phyloP scores from a whole-genome alignment of 169 alveolate genomes.

The Cryptosporidium viatorum region DNA sequence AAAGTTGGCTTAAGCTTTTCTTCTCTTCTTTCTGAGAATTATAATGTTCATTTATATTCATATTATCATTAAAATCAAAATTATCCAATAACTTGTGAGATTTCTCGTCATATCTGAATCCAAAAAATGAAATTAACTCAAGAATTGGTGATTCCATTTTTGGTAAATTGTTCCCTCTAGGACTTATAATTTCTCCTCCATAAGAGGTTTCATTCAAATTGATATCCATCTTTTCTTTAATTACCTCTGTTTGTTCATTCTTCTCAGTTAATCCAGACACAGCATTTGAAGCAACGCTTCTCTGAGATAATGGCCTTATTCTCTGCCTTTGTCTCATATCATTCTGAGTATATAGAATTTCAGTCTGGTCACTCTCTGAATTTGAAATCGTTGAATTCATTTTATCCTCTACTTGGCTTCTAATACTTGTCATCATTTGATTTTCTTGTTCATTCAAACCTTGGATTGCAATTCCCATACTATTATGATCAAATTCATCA shows the following conservation, averaged over 20 bases:
- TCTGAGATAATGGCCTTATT: conserved; percentile 30
- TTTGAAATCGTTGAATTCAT: conserved; percentile 28
- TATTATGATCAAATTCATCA: neutral
- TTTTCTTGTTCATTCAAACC: neutral
- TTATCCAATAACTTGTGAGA: conserved; percentile 2
- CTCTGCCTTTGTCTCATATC: conserved; percentile 72
- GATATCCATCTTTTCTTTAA: neutral
- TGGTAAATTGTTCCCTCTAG: neutral
- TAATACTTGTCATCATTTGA: neutral
- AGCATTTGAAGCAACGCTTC: neutral
- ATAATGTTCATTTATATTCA: neutral
- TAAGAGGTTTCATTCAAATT: neutral
- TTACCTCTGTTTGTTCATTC: neutral
- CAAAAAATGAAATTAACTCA: conserved; percentile 40
- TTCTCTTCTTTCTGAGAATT: neutral
- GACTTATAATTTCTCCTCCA: neutral
- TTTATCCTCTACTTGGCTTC: conserved; percentile 1
- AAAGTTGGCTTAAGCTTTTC: conserved; percentile 14
- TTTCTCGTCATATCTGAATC: conserved; percentile 25
- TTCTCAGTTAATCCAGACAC: neutral
- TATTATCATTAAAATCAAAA: neutral
- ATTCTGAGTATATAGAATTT: conserved; percentile 11
- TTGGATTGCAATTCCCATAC: neutral
- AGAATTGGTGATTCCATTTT: neutral
- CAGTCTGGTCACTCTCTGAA: conserved; percentile 67